Conservation (phyloP, 495 filamentous ascomycete species). For the Umbilicaria muhlenbergii region DNA sequence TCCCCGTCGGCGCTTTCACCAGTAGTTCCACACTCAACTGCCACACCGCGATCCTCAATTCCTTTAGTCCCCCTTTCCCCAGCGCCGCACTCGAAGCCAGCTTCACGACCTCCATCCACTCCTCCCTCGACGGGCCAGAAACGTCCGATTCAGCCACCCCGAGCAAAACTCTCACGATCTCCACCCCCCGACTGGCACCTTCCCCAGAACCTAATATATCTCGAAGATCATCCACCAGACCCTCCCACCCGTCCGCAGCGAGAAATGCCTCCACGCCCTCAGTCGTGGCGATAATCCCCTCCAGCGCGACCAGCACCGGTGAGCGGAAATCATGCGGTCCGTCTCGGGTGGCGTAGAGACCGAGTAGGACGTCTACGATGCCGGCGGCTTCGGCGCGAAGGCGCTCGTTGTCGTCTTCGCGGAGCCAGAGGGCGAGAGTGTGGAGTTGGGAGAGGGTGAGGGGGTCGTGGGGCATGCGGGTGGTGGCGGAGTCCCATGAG, state of each 20-base stretch:
- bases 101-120: slow-evolving; percentile 32
- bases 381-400: slow-evolving; percentile 36
- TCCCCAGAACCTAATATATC: slow-evolving; percentile 14
- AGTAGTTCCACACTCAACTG: slow-evolving; percentile 35
- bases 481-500: slow-evolving; percentile 33
- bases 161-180: slow-evolving; percentile 36
- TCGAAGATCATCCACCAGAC: slow-evolving; percentile 29
- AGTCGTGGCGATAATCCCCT: slow-evolving; percentile 28
- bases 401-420: slow-evolving; percentile 44
- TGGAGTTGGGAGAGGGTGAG: slow-evolving; percentile 32
- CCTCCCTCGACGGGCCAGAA: slow-evolving; percentile 20
- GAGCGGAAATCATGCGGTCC: slow-evolving; percentile 28
- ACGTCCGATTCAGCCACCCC: slow-evolving; percentile 26
- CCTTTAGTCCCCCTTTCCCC: slow-evolving; percentile 27
- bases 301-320: slow-evolving; percentile 35
- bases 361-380: slow-evolving; percentile 40
- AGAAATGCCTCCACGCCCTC: slow-evolving; percentile 30
- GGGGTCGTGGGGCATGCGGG: slow-evolving; percentile 29
- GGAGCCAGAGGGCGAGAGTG: slow-evolving; percentile 41
- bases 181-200: slow-evolving; percentile 21
- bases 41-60: slow-evolving; percentile 31
- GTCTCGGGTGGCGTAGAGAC: slow-evolving; percentile 28
- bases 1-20: slow-evolving; percentile 23
- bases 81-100: slow-evolving; percentile 9
- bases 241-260: slow-evolving; percentile 30